Evolutionary conservation across 352 stramenopile genomes (phyloP).

Genomic region (Phytophthora tubulina): DNA sequence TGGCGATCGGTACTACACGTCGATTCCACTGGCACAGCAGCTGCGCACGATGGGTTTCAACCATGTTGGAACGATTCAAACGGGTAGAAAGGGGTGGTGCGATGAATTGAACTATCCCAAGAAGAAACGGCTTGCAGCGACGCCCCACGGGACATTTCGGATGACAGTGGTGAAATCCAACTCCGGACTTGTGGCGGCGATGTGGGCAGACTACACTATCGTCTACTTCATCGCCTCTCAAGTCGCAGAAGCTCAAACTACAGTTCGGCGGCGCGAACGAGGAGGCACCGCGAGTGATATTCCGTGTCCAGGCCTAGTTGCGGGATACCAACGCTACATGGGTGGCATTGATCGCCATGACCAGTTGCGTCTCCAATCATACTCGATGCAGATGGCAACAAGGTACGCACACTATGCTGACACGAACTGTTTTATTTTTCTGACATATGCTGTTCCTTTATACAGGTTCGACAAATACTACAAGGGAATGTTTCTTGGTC

Average conservation of each 20-base stretch:
- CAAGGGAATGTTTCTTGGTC: constrained; percentile 30
- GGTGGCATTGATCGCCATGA: too few species aligned
- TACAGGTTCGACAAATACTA: constrained; percentile 28
- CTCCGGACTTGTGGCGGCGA: too few species aligned
- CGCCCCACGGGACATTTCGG: too few species aligned
- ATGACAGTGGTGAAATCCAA: too few species aligned
- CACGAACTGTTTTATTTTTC: neutral
- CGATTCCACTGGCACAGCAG: too few species aligned
- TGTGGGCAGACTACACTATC: constrained; percentile 7
- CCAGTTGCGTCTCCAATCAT: too few species aligned
- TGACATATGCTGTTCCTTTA: neutral
- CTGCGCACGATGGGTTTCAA: too few species aligned
- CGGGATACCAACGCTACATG: constrained; percentile 17
- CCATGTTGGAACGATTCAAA: too few species aligned
- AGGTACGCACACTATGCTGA: constrained; percentile 3
- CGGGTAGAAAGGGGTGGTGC: too few species aligned
- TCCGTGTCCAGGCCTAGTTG: neutral
- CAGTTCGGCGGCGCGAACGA: constrained; percentile 1
- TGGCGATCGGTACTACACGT: too few species aligned
- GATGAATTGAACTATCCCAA: too few species aligned
- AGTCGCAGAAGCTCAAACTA: neutral
- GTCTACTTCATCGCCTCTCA: constrained; percentile 7
- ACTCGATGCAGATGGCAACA: constrained; percentile 23
- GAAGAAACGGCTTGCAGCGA: too few species aligned
- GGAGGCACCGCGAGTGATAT: neutral